Conservation (phyloP, 148 eudicot species). For the Agrostemma githago region DNA sequence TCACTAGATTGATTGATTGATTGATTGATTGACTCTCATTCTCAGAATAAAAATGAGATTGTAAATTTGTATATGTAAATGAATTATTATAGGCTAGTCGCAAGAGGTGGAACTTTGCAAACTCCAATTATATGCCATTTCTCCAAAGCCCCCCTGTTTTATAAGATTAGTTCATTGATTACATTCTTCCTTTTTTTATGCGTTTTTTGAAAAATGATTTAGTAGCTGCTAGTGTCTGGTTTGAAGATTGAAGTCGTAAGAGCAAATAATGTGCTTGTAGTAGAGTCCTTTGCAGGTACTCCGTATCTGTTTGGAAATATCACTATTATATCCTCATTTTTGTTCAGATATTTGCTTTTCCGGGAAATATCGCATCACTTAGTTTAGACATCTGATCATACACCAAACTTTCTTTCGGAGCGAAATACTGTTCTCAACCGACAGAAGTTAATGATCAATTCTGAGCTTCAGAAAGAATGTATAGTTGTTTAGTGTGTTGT, state of each 20-base stretch:
- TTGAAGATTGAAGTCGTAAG: neutral
- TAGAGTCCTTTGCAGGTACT: neutral
- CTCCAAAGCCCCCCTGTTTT: neutral
- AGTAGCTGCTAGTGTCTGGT: too few relatives aligned
- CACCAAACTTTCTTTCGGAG: neutral
- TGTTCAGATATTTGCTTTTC: neutral
- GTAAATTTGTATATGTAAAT: conserved; percentile 10
- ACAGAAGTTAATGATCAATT: neutral
- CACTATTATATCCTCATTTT: neutral
- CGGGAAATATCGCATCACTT: neutral
- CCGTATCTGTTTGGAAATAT: neutral
- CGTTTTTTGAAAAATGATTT: too few relatives aligned
- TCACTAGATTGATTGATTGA: neutral
- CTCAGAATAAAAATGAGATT: neutral
- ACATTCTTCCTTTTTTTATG: neutral
- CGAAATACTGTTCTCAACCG: neutral
- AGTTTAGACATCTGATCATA: neutral
- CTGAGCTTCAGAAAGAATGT: neutral
- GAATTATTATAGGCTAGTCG: neutral
- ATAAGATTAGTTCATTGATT: neutral
- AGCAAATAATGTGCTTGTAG: neutral
- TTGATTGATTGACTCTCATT: neutral
- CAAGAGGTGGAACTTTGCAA: conserved; percentile 3
- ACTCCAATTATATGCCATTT: neutral
- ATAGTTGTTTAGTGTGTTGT: neutral